phyloP scores from a whole-genome alignment of 805 yeast species.

The Wickerhamiella slavikovae region DNA sequence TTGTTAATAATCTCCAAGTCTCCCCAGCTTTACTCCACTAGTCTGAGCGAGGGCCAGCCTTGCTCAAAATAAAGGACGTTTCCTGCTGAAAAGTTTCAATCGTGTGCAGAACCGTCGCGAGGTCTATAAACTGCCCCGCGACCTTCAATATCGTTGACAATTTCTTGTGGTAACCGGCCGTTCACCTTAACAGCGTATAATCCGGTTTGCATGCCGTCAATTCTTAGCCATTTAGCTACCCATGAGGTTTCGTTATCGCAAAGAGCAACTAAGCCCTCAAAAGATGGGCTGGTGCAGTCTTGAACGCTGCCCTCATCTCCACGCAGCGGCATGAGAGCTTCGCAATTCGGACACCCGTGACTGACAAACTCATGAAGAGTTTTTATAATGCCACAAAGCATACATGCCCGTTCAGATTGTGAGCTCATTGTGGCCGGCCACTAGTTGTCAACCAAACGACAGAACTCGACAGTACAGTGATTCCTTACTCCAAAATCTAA shows the following conservation, averaged over 20 bases:
- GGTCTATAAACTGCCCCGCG: conserved; percentile 79
- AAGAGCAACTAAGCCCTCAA: conserved; percentile 84
- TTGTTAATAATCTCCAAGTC: too few relatives aligned
- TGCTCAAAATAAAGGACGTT: too few relatives aligned
- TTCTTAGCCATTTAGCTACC: conserved; percentile 93
- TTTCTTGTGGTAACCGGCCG: conserved; percentile 80
- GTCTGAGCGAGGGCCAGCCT: too few relatives aligned
- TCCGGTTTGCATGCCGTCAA: conserved; percentile 75
- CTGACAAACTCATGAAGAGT: conserved; percentile 54
- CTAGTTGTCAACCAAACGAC: conserved; percentile 26
- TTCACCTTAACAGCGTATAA: conserved; percentile 83
- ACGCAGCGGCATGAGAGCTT: conserved; percentile 54
- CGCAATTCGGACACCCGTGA: conserved; percentile 93
- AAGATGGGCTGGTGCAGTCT: conserved; percentile 88
- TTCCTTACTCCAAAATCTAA: too few relatives aligned
- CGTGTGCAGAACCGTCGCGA: conserved; percentile 55
- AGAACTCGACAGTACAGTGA: too few relatives aligned
- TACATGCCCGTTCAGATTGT: conserved; percentile 91
- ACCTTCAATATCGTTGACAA: conserved; percentile 46
- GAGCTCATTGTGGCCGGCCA: too few relatives aligned
- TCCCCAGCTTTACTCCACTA: too few relatives aligned
- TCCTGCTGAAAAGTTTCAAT: conserved; percentile 9
- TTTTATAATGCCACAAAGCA: conserved; percentile 88
- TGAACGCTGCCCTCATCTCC: conserved; percentile 69
- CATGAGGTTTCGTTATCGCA: conserved; percentile 73